These are phyloP conservation scores for Polygonum maritimum DNA, from an alignment of 148 eudicot genomes.

Conservation along the genomic window DNA sequence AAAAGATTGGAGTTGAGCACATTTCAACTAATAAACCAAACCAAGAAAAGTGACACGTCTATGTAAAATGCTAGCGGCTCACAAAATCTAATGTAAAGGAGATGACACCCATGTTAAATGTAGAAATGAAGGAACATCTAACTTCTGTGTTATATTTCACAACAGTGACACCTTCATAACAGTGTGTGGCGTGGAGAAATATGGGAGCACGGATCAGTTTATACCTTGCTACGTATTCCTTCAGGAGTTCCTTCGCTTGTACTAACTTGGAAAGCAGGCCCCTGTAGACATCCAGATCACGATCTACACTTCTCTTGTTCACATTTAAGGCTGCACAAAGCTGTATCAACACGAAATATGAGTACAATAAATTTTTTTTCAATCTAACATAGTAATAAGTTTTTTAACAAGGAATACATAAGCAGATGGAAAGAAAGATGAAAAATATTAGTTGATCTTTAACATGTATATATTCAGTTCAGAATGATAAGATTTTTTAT, in stretches of 20 bases:
- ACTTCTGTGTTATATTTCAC: not conserved
- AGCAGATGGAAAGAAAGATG: not conserved
- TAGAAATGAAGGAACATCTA: not conserved
- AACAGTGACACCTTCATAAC: not conserved
- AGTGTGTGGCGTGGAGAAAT: not conserved
- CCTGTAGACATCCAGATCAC: slow-evolving; percentile 96
- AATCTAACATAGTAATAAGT: not conserved
- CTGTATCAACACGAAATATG: slow-evolving; percentile 14
- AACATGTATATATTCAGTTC: not conserved
- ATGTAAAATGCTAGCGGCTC: not conserved
- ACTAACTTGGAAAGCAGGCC: slow-evolving; percentile 84
- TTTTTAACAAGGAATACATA: not conserved
- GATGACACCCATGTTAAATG: not conserved
- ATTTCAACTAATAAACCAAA: not conserved
- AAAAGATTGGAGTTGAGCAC: not conserved
- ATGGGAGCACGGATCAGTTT: not conserved
- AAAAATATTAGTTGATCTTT: not conserved
- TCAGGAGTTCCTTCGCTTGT: slow-evolving; percentile 88
- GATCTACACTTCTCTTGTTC: slow-evolving; percentile 83
- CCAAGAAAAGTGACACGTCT: not conserved
- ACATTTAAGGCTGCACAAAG: slow-evolving; percentile 87
- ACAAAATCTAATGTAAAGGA: not conserved
- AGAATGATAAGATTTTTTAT: not conserved
- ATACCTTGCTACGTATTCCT: slow-evolving; percentile 86
- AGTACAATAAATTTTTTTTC: not conserved